Base-by-base conservation (phyloP, 2,329 filamentous ascomycete genomes). In the Xylariales sp. region DNA sequence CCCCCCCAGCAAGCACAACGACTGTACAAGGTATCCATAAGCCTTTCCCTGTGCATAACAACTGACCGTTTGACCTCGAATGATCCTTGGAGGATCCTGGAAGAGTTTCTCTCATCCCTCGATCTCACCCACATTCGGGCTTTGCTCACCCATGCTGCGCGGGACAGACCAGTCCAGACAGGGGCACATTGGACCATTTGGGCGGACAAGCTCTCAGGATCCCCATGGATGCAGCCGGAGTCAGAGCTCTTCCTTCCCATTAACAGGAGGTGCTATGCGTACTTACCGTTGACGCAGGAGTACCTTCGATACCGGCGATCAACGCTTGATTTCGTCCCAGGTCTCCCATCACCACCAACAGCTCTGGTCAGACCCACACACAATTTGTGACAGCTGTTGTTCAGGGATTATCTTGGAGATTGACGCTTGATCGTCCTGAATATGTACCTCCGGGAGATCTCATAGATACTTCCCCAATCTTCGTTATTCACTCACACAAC, bases 331-430 rank as follows among this genome's bases (percentile, higher is more conserved):
- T 56, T 64, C 59, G 60, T 66, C 63, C 62, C 61, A 66, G 63
- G 54, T 58, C 61, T 63, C 58, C 58, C 59, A 61, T 54, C 42
- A 44, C 47, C 50, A 46, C 40, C 45, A 38, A 40, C 36, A 42
- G 46, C 54, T 50, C 49, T 48, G 48, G 49, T 52, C 46, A 43
- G 70, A 67, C 69, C 71, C 71, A 74, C 70, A 62, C 61, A 63
- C 63, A 72, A 70, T 73, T 71, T 74, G 70, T 74, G 70, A 74
- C 70, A 73, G 65, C 64, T 70, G 63, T 61, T 64, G 59, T 60
- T 59, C 67, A 65, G 62, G 69, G 69, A 70, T 73, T 63, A 61
- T 55, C 64, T 60, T 60, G 64, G 65, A 64, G 68, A 69, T 70
- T 70, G 60, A 61, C 68, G 63, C 68, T 68, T 65, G 70, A 73